Evolutionary conservation across 192 early-diverging fungal genomes (phyloP), one percentile per base, ranked within the genome.

Genomic region (Backusella westeae): DNA sequence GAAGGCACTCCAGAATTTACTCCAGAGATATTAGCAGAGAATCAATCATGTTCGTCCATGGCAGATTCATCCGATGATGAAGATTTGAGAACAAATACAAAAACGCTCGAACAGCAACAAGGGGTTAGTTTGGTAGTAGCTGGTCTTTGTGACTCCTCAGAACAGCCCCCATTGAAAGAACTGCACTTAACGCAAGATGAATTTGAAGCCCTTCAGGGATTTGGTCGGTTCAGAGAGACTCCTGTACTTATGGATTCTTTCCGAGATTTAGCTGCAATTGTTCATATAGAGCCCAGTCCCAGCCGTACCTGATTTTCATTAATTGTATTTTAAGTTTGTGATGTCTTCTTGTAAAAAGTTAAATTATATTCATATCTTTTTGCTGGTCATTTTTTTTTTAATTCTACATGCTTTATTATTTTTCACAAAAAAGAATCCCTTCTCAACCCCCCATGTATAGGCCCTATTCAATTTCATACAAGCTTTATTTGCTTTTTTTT

Each of bases 141-240:
- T 63, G 23, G 6, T 12, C 56, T 63, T 63, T 63, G 56, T 69
- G 36, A 36, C 9, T 21, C 38, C n/a, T 38, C 68, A 29, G 34
- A 69, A 29, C 34, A 69, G 7, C 34, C 68, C 5, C 68, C 42
- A 49, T 32, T 71, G 14, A 49, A 49, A 19, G 70, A 71, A 49
- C 23, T 75, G 3, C 68, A 72, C 29, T 29, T 81, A 8, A 81
- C 80, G 35, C 59, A 71, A 34, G 82, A 83, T 41, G 82, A 83
- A 42, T 70, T 83, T 36, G 82, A 83, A 67, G 82, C 76, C 10
- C 53, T 83, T 35, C 74, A 83, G 65, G 78, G 72, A 9, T 77
- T 83, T 46, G 59, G 78, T 7, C 56, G 71, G 6, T 79, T 90
- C 80, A 66, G 59, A 32, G 68, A 77, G 17, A 49, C 71, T 14